These are phyloP conservation scores for Cercospora citrullina DNA, from an alignment of 2,329 filamentous ascomycete species.

Conservation along the genomic window DNA sequence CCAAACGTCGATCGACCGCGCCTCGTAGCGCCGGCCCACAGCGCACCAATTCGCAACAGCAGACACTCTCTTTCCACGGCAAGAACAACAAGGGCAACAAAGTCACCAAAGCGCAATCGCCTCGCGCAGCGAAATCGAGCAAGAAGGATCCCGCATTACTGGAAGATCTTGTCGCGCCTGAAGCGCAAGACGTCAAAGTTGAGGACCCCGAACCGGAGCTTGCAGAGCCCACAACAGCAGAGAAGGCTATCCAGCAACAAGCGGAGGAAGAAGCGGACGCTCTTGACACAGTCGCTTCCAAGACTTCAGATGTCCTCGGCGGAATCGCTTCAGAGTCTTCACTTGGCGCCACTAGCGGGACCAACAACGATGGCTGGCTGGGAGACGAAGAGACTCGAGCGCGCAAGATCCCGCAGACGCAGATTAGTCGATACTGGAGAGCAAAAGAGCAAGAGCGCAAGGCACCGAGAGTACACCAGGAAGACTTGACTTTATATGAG, in stretches of 20 bases:
- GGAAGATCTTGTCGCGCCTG: slow-evolving; percentile 32
- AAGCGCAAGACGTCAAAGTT: slow-evolving; percentile 31
- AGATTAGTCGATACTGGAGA: slow-evolving; percentile 77
- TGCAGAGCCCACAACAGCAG: slow-evolving; percentile 42
- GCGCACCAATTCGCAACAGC: slow-evolving; percentile 46
- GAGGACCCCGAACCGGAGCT: slow-evolving; percentile 31
- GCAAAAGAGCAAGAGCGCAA: slow-evolving; percentile 67
- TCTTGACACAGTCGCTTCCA: slow-evolving; percentile 25
- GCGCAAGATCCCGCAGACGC: slow-evolving; percentile 63
- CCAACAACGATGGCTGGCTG: slow-evolving; percentile 41
- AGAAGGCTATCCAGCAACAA: slow-evolving; percentile 44
- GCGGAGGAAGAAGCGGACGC: slow-evolving; percentile 38
- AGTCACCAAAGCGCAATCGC: slow-evolving; percentile 58
- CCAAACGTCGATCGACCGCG: slow-evolving; percentile 46
- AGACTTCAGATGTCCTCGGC: slow-evolving; percentile 36
- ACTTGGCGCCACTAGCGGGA: slow-evolving; percentile 50
- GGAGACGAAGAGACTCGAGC: slow-evolving; percentile 57
- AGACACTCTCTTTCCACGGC: slow-evolving; percentile 63
- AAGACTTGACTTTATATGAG: slow-evolving; percentile 69
- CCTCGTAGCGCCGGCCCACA: slow-evolving; percentile 48
- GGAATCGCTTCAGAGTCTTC: slow-evolving; percentile 33
- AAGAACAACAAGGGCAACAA: slow-evolving; percentile 40
- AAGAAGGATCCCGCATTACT: slow-evolving; percentile 44
- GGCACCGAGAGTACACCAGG: slow-evolving; percentile 74
- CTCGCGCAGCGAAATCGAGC: slow-evolving; percentile 35